Percentiles rank a stretch among this genome's conserved stretches.
phyloP scores from a whole-genome alignment of 129 eudicot genomes.

The Escallonia herrerae region DNA sequence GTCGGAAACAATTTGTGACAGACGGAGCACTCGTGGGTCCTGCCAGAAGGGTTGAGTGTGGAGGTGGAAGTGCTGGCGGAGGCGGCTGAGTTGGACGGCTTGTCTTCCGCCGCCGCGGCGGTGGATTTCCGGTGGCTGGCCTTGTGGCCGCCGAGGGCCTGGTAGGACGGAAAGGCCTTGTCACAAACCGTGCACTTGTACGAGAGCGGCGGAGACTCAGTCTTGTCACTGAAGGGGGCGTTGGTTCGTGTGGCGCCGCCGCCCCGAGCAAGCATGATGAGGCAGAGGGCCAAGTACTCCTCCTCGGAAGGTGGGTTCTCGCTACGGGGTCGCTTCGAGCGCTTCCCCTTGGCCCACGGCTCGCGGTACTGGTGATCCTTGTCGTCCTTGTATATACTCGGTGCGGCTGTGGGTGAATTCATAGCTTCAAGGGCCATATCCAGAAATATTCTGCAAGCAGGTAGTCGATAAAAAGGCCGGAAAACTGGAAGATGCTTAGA shows the following conservation, averaged over 20 bases:
- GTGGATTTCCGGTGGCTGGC: conserved; percentile 74
- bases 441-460: too few relatives aligned
- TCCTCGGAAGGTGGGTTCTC: conserved; percentile 46
- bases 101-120: conserved; percentile 19
- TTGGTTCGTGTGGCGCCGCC: conserved; percentile 11
- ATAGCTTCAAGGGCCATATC: conserved; percentile 62
- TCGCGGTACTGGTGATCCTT: conserved; percentile 21
- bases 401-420: conserved; percentile 32
- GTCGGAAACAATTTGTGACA: conserved; percentile 63
- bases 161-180: conserved; percentile 62
- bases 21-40: conserved; percentile 54
- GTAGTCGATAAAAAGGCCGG: too few relatives aligned
- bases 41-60: conserved; percentile 50
- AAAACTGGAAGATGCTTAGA: neutral
- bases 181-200: conserved; percentile 69
- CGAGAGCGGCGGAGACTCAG: neutral
- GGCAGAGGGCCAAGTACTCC: conserved; percentile 68
- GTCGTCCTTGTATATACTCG: conserved; percentile 22
- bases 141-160: conserved; percentile 98
- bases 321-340: conserved; percentile 47
- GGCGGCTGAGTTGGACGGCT: conserved; percentile 23
- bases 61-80: conserved; percentile 17
- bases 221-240: conserved; percentile 11
- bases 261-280: conserved; percentile 74
- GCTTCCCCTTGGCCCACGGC: conserved; percentile 51